Evolutionary conservation across 331 rosid genomes (phyloP), one percentile per base, ranked within the genome.

Genomic region (Stylosanthes scabra): DNA sequence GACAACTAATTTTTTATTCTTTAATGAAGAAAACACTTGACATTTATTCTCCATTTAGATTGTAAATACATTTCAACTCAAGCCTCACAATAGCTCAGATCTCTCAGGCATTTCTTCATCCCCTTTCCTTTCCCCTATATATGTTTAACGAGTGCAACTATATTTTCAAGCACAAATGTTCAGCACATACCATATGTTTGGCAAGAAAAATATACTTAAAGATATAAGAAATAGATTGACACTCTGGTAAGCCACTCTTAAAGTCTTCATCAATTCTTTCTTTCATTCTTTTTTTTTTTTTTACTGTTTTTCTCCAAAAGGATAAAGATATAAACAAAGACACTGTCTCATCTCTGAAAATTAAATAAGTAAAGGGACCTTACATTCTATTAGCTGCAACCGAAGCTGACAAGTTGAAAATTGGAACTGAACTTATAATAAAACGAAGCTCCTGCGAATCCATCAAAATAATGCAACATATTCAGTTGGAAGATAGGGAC

Each of bases 361-460:
- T 46, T 11, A 11, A 11, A 46, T 46, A 46, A 46, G 66, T 41
- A 66, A 14, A 44, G 63, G 67, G 56, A 11, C 70, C 96, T 63
- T 81, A 91, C 99, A 94, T 91, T 91, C 99, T 84, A 68, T 45
- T 83, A 28, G 90, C 90, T 72, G 96, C 93, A 82, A 91, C 28
- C 77, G 99, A 89, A 13, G 99, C 97, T 76, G 99, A 91, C 75
- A 94, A 77, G 81, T 94, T 94, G 86, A 94, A 91, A 59, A 94
- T 81, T 80, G 97, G 99, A 83, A 90, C 86, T 40, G 96, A 84
- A 79, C 88, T 84, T 59, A 94, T 76, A 11, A 94, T 91, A 80
- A 94, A 94, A 46, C 93, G 97, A 56, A 94, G 96, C 88, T 94
- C 99, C 99, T 94, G 97, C 84, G 56, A 68, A 81, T 72, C 68